phyloP scores from a whole-genome alignment of 192 early-diverging fungal species.

The Backusella tarrabulga region DNA sequence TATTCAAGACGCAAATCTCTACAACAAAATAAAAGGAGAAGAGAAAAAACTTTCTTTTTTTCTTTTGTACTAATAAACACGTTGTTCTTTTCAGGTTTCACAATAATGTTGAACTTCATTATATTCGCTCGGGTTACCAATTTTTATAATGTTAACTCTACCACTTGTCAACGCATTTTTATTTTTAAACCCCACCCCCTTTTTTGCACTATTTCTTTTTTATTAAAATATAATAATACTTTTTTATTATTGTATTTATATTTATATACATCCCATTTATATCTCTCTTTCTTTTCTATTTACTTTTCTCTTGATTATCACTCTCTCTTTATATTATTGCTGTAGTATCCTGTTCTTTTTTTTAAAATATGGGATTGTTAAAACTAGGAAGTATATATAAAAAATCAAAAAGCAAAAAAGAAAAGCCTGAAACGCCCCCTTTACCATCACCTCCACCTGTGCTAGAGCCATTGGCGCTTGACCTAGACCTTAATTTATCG shows the following conservation, averaged over 20 bases:
- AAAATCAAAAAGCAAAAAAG: conserved; percentile 9
- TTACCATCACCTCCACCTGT: not conserved
- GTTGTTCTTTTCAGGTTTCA: not conserved
- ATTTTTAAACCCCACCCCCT: not conserved
- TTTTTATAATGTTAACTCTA: not conserved
- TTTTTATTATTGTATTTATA: not conserved
- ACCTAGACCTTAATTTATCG: not conserved
- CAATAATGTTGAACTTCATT: conserved; percentile 2
- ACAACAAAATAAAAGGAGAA: not conserved
- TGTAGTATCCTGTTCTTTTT: not conserved
- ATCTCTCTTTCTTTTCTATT: conserved; percentile 1
- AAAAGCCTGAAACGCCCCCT: not conserved
- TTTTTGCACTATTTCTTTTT: not conserved
- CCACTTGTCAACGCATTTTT: not conserved
- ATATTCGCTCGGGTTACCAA: conserved; percentile 1
- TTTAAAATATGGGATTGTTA: conserved; percentile 8
- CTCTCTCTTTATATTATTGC: not conserved
- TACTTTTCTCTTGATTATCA: not conserved
- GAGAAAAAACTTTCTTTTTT: not conserved
- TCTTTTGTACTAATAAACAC: not conserved
- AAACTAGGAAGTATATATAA: conserved; percentile 21
- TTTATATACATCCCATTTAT: not conserved
- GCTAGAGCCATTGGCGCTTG: not conserved
- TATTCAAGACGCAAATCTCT: not conserved
- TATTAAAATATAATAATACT: not conserved